These are phyloP conservation scores for Pleurotus giganteus DNA, from an alignment of 768 basidiomycete genomes.

Conservation along the genomic window DNA sequence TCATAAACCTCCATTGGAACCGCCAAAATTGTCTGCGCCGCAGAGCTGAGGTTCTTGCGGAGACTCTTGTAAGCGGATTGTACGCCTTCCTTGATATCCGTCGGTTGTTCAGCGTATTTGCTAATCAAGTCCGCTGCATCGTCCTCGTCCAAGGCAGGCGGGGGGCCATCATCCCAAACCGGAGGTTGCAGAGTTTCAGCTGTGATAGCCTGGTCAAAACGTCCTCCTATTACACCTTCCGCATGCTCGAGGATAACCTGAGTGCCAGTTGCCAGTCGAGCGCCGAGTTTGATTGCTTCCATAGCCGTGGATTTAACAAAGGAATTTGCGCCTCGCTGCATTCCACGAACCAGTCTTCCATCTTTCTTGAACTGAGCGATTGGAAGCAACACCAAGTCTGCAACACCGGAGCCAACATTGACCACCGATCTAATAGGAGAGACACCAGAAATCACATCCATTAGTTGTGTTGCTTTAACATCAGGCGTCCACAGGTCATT, in stretches of 20 bases:
- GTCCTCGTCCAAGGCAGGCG: constrained; percentile 34
- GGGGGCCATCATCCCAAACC: constrained; percentile 31
- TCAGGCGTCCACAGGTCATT: constrained; percentile 99
- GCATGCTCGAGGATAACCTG: constrained; percentile 97
- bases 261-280: constrained; percentile 92
- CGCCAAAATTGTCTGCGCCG: constrained; percentile 97
- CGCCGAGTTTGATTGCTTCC: constrained; percentile 94
- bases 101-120: constrained; percentile 90
- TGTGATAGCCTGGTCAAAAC: constrained; percentile 63
- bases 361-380: constrained; percentile 99
- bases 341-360: constrained; percentile 84
- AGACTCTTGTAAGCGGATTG: constrained; percentile 90
- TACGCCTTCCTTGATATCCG: constrained; percentile 80
- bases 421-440: constrained; percentile 95
- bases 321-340: constrained; percentile 91
- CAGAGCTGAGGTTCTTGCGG: constrained; percentile 82
- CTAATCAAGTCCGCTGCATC: constrained; percentile 63
- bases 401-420: constrained; percentile 96
- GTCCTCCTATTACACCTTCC: constrained; percentile 84
- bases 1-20: constrained; percentile 99
- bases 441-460: constrained; percentile 95
- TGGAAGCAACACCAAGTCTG: constrained; percentile 92
- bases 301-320: constrained; percentile 94
- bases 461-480: constrained; percentile 97
- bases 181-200: constrained; percentile 62